Conservation (phyloP, 148 eudicot genomes). For the Chenopodium formosanum region DNA sequence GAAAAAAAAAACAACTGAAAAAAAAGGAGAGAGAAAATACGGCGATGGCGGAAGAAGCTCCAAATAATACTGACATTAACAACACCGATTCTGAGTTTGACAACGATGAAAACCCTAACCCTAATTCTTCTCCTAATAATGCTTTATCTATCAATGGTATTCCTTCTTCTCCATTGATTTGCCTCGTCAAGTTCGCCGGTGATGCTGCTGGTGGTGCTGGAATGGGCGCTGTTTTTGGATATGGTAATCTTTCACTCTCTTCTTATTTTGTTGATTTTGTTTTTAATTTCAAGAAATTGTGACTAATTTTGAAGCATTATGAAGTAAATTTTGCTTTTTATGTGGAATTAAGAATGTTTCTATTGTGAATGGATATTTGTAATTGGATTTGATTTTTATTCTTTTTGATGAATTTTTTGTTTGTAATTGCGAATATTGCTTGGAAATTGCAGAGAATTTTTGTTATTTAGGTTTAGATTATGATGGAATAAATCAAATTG, state of each 20-base stretch:
- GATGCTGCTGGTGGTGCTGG: conserved; percentile 77
- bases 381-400: background rate
- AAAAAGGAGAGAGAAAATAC: background rate
- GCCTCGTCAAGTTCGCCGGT: conserved; percentile 63
- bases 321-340: background rate
- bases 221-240: conserved; percentile 84
- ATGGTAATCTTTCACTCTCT: conserved; percentile 40
- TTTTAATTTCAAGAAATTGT: background rate
- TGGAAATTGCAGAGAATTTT: background rate
- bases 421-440: background rate
- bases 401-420: background rate
- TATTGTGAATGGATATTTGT: background rate
- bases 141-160: conserved; percentile 23
- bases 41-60: conserved; percentile 42
- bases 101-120: conserved; percentile 34
- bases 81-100: conserved; percentile 26
- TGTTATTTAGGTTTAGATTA: background rate
- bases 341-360: background rate
- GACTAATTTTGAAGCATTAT: background rate
- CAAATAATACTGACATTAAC: conserved; percentile 34
- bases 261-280: background rate
- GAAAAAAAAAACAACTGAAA: no score
- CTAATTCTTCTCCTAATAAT: conserved; percentile 26
- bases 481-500: background rate
- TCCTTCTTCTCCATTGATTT: conserved; percentile 50